Percentiles rank a stretch among this genome's conserved stretches.
These are phyloP conservation scores for Onygenales sp. DNA, from an alignment of 2,329 filamentous ascomycete species.

Conservation along the genomic window DNA sequence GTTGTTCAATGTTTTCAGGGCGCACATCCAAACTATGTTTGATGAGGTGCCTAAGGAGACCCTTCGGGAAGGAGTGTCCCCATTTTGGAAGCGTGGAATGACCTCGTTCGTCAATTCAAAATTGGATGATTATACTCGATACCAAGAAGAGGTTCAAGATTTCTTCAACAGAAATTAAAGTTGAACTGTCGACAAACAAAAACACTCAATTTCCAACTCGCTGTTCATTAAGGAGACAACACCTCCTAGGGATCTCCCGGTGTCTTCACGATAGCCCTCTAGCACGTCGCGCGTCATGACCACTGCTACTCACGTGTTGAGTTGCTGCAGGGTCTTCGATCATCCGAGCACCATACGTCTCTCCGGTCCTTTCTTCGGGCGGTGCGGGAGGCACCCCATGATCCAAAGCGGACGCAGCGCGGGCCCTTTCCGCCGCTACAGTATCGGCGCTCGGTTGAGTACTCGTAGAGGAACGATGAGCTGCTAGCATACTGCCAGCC, in stretches of 20 bases:
- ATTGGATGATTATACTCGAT: constrained; percentile 1
- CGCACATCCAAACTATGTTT: constrained; percentile 1
- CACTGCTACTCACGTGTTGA: constrained; percentile 5
- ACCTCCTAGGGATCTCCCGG: background rate
- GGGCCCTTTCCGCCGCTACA: constrained; percentile 2
- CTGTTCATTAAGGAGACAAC: background rate
- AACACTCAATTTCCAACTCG: background rate
- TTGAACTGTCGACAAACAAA: background rate
- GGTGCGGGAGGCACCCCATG: constrained; percentile 6
- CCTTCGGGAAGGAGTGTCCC: constrained; percentile 2
- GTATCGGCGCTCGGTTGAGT: background rate
- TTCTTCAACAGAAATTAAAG: constrained; percentile 5
- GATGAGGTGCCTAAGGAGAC: background rate
- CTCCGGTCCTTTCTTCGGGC: background rate
- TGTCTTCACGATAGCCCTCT: background rate
- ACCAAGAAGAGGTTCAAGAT: constrained; percentile 4
- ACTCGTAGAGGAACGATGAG: constrained; percentile 1
- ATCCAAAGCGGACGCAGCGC: constrained; percentile 1
- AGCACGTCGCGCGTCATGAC: background rate
- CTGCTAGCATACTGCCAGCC: background rate
- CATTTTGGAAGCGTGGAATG: constrained; percentile 9
- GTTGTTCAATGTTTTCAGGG: constrained; percentile 7
- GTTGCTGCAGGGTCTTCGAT: background rate
- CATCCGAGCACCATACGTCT: background rate
- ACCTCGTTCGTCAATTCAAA: constrained; percentile 7